Percentiles rank a stretch among this genome's conserved stretches.
Conservation (phyloP, 805 yeast genomes). For the Metschnikowia anglica region DNA sequence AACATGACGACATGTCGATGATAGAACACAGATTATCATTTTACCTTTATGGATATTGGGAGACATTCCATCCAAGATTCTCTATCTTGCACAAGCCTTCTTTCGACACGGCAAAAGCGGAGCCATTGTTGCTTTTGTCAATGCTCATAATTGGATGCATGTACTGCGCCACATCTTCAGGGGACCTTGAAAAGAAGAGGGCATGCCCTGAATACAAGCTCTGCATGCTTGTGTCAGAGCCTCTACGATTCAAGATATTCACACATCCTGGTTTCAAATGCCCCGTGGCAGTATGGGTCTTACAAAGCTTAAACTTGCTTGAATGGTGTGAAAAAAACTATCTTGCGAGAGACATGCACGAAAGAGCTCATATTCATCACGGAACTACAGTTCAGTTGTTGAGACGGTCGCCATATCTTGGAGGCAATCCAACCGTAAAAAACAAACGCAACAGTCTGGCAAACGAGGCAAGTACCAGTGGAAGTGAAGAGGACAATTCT, state of each 20-base stretch:
- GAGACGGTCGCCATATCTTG: constrained; percentile 71
- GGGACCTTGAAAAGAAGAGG: constrained; percentile 20
- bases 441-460: constrained; percentile 25
- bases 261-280: constrained; percentile 70
- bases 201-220: constrained; percentile 40
- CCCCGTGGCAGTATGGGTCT: constrained; percentile 73
- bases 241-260: constrained; percentile 69
- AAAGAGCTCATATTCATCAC: constrained; percentile 81
- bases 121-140: constrained; percentile 50
- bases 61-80: constrained; percentile 56
- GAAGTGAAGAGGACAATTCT: constrained; percentile 33
- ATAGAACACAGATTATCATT: constrained; percentile 37
- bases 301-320: constrained; percentile 70
- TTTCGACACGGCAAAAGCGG: constrained; percentile 47
- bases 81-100: constrained; percentile 61
- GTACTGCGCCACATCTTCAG: constrained; percentile 33
- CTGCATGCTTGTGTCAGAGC: constrained; percentile 49
- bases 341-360: constrained; percentile 67
- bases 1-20: constrained; percentile 23
- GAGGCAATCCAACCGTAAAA: constrained; percentile 57
- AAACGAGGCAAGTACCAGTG: constrained; percentile 30
- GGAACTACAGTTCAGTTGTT: constrained; percentile 80
- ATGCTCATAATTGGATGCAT: constrained; percentile 60
- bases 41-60: constrained; percentile 51
- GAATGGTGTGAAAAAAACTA: constrained; percentile 80